phyloP scores from a whole-genome alignment of 768 basidiomycete genomes.

The Mycena leptocephala region DNA sequence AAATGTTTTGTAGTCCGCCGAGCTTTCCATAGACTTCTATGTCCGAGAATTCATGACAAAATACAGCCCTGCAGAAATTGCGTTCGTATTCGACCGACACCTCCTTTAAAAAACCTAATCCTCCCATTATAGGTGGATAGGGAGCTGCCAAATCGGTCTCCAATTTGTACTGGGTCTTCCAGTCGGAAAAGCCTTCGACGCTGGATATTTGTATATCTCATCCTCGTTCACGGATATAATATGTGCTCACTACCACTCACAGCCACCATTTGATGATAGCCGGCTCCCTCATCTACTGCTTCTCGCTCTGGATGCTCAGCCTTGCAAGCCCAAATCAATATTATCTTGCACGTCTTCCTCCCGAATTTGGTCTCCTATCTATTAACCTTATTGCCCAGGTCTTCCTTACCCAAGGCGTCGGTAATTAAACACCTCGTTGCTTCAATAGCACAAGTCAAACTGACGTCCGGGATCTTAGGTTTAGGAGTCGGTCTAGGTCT shows the following conservation, averaged over 20 bases:
- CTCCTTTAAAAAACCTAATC: not conserved
- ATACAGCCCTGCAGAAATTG: constrained; percentile 24
- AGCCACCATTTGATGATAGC: constrained; percentile 56
- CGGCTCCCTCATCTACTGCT: constrained; percentile 58
- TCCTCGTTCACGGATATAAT: not conserved
- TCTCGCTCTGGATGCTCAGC: constrained; percentile 58
- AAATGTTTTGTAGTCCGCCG: not conserved
- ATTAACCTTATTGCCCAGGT: constrained; percentile 25
- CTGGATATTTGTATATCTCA: constrained; percentile 44
- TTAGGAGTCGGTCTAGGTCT: constrained; percentile 26
- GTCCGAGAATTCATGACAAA: constrained; percentile 24
- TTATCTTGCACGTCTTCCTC: constrained; percentile 45
- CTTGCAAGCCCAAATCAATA: constrained; percentile 53
- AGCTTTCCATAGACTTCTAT: constrained; percentile 17
- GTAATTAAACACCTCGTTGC: constrained; percentile 9
- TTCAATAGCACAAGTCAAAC: not conserved
- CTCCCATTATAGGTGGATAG: constrained; percentile 46
- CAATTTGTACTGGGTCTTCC: constrained; percentile 45
- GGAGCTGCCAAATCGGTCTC: constrained; percentile 56
- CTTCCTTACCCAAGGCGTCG: constrained; percentile 32
- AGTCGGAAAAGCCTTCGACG: constrained; percentile 49
- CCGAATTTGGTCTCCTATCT: not conserved
- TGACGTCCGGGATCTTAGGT: constrained; percentile 12
- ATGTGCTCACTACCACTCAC: not conserved
- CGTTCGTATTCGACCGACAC: constrained; percentile 5